Conservation (phyloP, 2,329 filamentous ascomycete genomes). For the Pestalotiopsis sp. region DNA sequence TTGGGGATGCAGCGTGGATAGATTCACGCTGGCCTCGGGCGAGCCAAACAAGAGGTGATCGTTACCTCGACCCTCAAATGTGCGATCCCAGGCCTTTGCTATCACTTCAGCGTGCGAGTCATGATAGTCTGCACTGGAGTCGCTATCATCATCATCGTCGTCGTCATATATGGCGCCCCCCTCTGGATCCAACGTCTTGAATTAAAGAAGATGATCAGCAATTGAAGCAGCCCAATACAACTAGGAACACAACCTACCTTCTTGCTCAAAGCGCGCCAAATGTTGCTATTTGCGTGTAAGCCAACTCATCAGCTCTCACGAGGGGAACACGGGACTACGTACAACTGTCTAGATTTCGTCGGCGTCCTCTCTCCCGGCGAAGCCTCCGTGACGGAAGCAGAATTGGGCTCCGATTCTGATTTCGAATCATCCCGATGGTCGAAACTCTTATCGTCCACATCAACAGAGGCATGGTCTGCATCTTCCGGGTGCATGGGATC, state of each 20-base stretch:
- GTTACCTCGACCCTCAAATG: conserved; percentile 36
- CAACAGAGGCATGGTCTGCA: conserved; percentile 21
- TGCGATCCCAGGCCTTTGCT: conserved; percentile 48
- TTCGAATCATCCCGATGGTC: conserved; percentile 29
- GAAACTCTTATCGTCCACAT: conserved; percentile 13
- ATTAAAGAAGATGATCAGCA: not conserved
- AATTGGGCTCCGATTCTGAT: conserved; percentile 17
- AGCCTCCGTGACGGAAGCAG: conserved; percentile 22
- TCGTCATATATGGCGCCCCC: conserved; percentile 19
- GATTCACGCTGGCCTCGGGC: conserved; percentile 39
- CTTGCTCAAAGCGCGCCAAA: conserved; percentile 49
- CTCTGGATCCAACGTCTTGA: not conserved
- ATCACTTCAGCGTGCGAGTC: conserved; percentile 39
- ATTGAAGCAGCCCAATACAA: conserved; percentile 18
- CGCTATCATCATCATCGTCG: conserved; percentile 30
- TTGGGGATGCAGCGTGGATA: conserved; percentile 54
- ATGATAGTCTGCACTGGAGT: conserved; percentile 30
- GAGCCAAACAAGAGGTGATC: conserved; percentile 61
- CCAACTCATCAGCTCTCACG: not conserved
- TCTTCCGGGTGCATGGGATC: conserved; percentile 40
- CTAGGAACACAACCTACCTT: conserved; percentile 33
- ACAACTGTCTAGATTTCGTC: conserved; percentile 27
- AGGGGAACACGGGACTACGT: conserved; percentile 20
- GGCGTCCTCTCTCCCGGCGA: conserved; percentile 17
- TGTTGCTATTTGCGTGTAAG: conserved; percentile 35